Conservation (phyloP, 2,329 filamentous ascomycete genomes). For the Cercospora brassicicola region DNA sequence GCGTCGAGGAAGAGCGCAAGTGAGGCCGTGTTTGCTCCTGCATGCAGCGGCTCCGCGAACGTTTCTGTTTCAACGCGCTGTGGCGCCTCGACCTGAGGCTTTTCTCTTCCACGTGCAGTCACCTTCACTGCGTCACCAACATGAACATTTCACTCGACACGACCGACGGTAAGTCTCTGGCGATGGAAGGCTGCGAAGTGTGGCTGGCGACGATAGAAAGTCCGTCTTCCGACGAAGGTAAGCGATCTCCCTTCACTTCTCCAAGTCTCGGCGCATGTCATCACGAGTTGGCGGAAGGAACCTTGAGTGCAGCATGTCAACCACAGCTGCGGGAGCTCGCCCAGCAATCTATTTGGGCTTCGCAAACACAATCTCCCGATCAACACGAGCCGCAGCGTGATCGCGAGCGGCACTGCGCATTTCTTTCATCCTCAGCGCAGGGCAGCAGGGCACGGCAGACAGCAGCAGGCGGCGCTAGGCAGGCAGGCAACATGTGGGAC, state of each 20-base stretch:
- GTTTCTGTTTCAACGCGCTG: not conserved
- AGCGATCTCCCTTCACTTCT: conserved; percentile 5
- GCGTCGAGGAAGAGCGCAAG: not conserved
- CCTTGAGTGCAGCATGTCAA: conserved; percentile 9
- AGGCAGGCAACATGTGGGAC: conserved; percentile 79
- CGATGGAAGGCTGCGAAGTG: conserved; percentile 16
- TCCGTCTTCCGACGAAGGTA: not conserved
- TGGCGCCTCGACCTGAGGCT: not conserved
- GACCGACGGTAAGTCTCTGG: not conserved
- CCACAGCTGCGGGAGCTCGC: conserved; percentile 11
- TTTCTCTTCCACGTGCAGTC: not conserved
- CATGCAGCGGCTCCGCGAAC: not conserved
- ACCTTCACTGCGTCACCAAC: not conserved
- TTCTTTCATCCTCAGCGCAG: not conserved
- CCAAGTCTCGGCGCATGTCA: conserved; percentile 16
- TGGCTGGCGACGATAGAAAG: conserved; percentile 1
- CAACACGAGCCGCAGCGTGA: not conserved
- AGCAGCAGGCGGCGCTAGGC: not conserved
- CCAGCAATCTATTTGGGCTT: conserved; percentile 4
- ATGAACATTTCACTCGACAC: not conserved
- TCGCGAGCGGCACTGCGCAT: not conserved
- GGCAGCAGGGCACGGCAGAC: not conserved
- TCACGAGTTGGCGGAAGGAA: conserved; percentile 10
- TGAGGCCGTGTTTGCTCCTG: not conserved
- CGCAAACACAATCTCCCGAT: not conserved